Conservation (phyloP, 495 filamentous ascomycete species). For the Chaetomium cochliodes region DNA sequence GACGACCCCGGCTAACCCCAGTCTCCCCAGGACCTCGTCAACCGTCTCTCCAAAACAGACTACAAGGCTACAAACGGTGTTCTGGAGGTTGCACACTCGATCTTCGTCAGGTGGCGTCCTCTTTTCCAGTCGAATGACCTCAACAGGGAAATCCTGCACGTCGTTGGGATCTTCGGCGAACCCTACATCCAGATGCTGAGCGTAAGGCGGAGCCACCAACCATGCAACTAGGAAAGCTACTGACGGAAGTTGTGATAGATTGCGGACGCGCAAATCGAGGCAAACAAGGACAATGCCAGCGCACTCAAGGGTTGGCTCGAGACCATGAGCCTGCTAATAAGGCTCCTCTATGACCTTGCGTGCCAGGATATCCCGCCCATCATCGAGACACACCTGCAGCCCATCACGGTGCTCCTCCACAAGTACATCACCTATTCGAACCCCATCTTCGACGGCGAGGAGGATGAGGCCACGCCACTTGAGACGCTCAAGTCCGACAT, state of each 20-base stretch:
- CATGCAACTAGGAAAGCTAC: background rate
- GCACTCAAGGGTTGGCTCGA: conserved; percentile 71
- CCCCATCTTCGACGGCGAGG: conserved; percentile 73
- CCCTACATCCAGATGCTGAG: conserved; percentile 78
- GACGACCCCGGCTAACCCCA: conserved; percentile 11
- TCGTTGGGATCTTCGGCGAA: conserved; percentile 73
- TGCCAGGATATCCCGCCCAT: conserved; percentile 93
- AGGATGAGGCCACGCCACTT: conserved; percentile 76
- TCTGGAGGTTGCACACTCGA: conserved; percentile 93
- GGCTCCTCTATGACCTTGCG: conserved; percentile 91
- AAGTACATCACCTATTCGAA: conserved; percentile 94
- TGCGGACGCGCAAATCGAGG: conserved; percentile 73
- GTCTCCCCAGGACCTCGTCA: conserved; percentile 68
- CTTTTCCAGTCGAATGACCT: conserved; percentile 87
- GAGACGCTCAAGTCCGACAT: conserved; percentile 89
- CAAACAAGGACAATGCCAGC: conserved; percentile 69
- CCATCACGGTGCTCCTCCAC: conserved; percentile 74
- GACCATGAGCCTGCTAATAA: conserved; percentile 80
- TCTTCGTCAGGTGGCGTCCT: conserved; percentile 94
- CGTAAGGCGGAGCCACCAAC: conserved; percentile 46
- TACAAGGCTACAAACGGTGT: conserved; percentile 85
- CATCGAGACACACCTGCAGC: conserved; percentile 79
- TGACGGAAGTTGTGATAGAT: conserved; percentile 47
- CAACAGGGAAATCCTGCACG: conserved; percentile 92
- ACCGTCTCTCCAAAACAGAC: conserved; percentile 74